Evolutionary conservation across 176 grass and related monocot genomes (phyloP).

Genomic region (Raddia distichophylla): DNA sequence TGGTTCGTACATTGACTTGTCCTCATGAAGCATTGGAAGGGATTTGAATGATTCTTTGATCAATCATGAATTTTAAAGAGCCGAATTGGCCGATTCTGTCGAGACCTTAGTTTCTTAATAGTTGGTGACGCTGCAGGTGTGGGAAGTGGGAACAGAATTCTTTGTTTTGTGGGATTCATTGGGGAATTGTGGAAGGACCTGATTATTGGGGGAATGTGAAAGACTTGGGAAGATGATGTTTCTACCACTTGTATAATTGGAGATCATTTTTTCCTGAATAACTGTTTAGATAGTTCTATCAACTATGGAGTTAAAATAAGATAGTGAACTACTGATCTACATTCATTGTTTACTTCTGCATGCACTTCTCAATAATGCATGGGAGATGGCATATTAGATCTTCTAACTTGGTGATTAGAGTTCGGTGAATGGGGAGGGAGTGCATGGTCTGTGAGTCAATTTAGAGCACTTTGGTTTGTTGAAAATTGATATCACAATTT

Average conservation of each 20-base stretch:
- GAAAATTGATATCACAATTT: no score
- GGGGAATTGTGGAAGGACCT: neutral
- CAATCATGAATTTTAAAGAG: neutral
- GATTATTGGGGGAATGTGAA: slow-evolving; percentile 2
- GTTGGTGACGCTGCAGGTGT: neutral
- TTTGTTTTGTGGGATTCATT: neutral
- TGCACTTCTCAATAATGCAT: no score
- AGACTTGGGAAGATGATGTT: neutral
- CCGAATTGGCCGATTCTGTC: neutral
- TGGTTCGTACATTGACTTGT: neutral
- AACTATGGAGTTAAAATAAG: neutral
- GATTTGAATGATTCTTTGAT: neutral
- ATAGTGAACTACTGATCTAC: slow-evolving; percentile 20
- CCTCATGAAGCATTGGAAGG: neutral
- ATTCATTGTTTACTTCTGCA: slow-evolving; percentile 1
- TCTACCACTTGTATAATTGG: neutral
- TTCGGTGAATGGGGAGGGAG: no score
- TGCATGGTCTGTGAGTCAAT: no score
- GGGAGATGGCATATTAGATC: slow-evolving; percentile 11
- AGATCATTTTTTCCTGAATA: slow-evolving; percentile 22
- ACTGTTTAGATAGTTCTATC: neutral
- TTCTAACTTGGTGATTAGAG: slow-evolving; percentile 14
- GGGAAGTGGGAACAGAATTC: neutral
- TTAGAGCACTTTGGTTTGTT: no score
- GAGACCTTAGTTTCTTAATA: neutral